Percentiles rank a stretch among this genome's conserved stretches.
Evolutionary conservation across 2,329 filamentous ascomycete genomes (phyloP).

Genomic region (Drechslerella dactyloides): DNA sequence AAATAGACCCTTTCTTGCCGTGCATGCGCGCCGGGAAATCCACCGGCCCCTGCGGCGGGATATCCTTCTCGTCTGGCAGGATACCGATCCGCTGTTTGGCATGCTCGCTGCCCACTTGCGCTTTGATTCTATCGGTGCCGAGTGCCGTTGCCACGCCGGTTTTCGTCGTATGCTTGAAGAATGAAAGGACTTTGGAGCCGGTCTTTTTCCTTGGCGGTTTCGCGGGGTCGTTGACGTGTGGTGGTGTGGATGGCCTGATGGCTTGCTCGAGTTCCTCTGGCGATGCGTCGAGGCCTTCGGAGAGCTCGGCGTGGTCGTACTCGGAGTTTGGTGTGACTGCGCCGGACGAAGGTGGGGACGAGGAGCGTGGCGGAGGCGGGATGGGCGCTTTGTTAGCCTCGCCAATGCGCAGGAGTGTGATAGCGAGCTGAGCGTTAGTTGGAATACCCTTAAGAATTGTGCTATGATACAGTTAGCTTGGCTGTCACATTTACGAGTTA

Average conservation of each 20-base stretch:
- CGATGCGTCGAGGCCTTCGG: slow-evolving; percentile 59
- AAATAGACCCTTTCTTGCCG: slow-evolving; percentile 74
- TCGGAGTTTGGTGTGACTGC: slow-evolving; percentile 62
- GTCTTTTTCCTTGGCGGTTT: slow-evolving; percentile 62
- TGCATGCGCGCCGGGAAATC: slow-evolving; percentile 76
- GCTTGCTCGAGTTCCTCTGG: slow-evolving; percentile 71
- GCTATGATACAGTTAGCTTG: slow-evolving; percentile 55
- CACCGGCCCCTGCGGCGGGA: slow-evolving; percentile 68
- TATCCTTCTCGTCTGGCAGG: slow-evolving; percentile 63
- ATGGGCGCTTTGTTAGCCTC: slow-evolving; percentile 81
- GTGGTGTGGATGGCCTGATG: slow-evolving; percentile 68
- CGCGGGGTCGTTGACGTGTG: slow-evolving; percentile 61
- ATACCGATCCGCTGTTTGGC: slow-evolving; percentile 76
- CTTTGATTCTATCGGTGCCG: slow-evolving; percentile 73
- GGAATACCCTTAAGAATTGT: slow-evolving; percentile 80
- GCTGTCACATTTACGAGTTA: too few species aligned
- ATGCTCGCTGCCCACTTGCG: slow-evolving; percentile 66
- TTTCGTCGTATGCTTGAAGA: slow-evolving; percentile 74
- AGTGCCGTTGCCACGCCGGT: slow-evolving; percentile 75
- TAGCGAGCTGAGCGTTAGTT: slow-evolving; percentile 81
- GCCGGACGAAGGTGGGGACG: slow-evolving; percentile 35
- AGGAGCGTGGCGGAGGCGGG: slow-evolving; percentile 63
- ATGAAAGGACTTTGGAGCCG: slow-evolving; percentile 66
- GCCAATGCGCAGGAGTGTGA: slow-evolving; percentile 80
- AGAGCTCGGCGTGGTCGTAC: slow-evolving; percentile 62